Percentiles rank a stretch among this genome's conserved stretches.
Conservation (phyloP, 2,329 filamentous ascomycete species). For the Trichoderma sp. region DNA sequence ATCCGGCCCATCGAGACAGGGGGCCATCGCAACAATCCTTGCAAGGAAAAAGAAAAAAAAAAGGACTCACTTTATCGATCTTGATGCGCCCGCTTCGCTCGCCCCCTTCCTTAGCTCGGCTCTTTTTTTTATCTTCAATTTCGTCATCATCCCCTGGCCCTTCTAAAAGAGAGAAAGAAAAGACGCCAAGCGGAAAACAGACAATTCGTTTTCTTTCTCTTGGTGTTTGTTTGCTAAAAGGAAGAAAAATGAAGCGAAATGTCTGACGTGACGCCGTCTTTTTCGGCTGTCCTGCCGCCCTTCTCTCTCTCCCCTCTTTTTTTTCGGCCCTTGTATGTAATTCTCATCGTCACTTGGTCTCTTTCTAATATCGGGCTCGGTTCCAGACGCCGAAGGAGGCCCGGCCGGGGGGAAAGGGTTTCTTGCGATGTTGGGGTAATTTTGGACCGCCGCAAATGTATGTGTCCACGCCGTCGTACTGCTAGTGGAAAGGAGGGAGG, state of each 20-base stretch:
- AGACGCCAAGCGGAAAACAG: background rate
- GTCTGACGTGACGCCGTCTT: background rate
- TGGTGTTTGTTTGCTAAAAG: too few relatives aligned
- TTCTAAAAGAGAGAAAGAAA: background rate
- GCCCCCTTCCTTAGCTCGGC: background rate
- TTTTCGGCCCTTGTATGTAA: background rate
- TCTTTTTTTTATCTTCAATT: background rate
- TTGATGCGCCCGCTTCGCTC: background rate
- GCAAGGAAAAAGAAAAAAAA: background rate
- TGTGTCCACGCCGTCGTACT: background rate
- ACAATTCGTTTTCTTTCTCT: background rate
- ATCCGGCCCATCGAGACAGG: background rate
- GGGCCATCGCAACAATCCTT: background rate
- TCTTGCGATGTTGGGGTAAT: background rate
- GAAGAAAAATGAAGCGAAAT: background rate
- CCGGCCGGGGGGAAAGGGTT: background rate
- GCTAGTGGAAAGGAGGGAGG: slow-evolving; percentile 8
- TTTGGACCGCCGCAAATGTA: background rate
- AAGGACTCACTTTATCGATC: background rate
- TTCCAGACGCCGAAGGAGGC: background rate
- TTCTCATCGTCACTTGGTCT: background rate
- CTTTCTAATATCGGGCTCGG: background rate
- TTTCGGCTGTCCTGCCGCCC: background rate
- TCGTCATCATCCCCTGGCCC: background rate
- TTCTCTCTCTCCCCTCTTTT: background rate